phyloP scores from a whole-genome alignment of 2,329 filamentous ascomycete species.

The Cylindrodendrum hubeiense region DNA sequence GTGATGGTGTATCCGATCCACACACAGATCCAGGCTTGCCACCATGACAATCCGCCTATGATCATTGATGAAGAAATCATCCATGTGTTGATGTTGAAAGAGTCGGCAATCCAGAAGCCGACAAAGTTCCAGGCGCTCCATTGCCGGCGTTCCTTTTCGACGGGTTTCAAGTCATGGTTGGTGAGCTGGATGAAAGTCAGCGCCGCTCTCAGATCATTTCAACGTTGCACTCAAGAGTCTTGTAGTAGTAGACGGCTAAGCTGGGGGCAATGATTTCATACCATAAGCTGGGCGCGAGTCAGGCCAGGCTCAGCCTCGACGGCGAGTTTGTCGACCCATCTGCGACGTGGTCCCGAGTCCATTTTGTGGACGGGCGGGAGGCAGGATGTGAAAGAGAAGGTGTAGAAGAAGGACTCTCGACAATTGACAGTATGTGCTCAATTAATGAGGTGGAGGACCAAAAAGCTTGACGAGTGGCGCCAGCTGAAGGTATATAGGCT shows the following conservation, averaged over 20 bases:
- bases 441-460: neutral
- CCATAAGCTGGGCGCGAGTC: constrained; percentile 83
- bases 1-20: constrained; percentile 88
- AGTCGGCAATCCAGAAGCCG: constrained; percentile 87
- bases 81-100: constrained; percentile 93
- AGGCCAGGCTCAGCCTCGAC: constrained; percentile 83
- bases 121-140: constrained; percentile 93
- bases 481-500: neutral
- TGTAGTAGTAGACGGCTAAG: no score
- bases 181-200: constrained; percentile 67
- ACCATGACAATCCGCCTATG: constrained; percentile 83
- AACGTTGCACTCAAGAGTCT: neutral
- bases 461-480: neutral
- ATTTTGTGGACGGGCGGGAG: constrained; percentile 21
- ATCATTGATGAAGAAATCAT: constrained; percentile 93
- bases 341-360: constrained; percentile 53
- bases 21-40: constrained; percentile 91
- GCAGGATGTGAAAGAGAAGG: neutral
- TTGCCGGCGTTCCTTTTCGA: constrained; percentile 83
- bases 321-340: constrained; percentile 71
- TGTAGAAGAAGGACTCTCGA: neutral
- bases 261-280: constrained; percentile 47
- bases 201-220: constrained; percentile 1
- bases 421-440: neutral
- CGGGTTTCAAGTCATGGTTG: constrained; percentile 85